Base-by-base conservation (phyloP, 1,284 basidiomycete species). In the Sporisorium sorghi region DNA sequence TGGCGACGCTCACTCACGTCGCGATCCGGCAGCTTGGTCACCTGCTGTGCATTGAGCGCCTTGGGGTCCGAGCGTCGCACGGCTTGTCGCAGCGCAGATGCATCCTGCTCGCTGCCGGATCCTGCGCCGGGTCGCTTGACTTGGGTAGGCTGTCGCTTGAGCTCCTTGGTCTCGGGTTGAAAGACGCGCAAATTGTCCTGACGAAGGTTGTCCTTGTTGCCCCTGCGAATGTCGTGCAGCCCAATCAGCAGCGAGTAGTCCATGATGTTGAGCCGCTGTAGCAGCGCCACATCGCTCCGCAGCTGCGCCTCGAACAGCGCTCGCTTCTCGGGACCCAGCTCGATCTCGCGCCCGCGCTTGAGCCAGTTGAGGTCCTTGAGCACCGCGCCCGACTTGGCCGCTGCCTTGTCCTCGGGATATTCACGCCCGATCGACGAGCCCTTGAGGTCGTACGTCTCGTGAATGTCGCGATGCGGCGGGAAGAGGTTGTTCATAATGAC, bases 401-500 rank as follows among this genome's bases (percentile, higher is more conserved):
- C 86, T 2, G 91, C 91, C 85, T 91, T 92, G 50, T 93, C 93
- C 84, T 96, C 94, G 0, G 93, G 89, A 75, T 94, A 96, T 84
- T 91, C 89, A 28, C 96, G 88, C 0, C 95, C 94, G 2, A 94
- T 90, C 0, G 94, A 93, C 43, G 92, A 94, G 0, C 96, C 96
- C 84, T 99, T 99, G 73, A 99, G 88, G 85, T 99, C 96, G 84
- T 93, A 99, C 33, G 95, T 97, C 87, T 98, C 96, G 86, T 99
- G 96, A 49, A 99, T 89, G 85, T 99, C 97, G 77, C 93, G 90
- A 86, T 98, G 96, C 0, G 96, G 92, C 0, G 96, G 96, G 87
- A 99, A 98, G 46, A 99, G 88, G 85, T 99, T 99, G 88, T 99
- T 99, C 95, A 99, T 98, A 86, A 99, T 97, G 60, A 98, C 94